Conservation (phyloP, 495 filamentous ascomycete species). For the Clavariopsis aquatica region DNA sequence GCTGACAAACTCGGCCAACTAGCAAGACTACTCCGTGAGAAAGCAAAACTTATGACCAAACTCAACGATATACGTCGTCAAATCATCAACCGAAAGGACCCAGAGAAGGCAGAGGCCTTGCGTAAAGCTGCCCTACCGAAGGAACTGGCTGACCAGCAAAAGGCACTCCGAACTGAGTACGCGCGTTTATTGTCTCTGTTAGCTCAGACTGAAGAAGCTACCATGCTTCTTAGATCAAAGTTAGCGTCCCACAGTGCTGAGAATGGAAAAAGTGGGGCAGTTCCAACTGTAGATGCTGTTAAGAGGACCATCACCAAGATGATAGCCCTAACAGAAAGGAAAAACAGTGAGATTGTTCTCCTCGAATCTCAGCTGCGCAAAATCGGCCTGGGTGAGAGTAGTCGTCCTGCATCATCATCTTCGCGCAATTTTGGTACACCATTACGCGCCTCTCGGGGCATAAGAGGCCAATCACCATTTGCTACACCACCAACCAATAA, state of each 20-base stretch:
- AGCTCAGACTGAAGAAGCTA: slow-evolving; percentile 73
- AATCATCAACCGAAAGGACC: slow-evolving; percentile 62
- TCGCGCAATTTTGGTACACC: slow-evolving; percentile 14
- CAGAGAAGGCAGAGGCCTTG: slow-evolving; percentile 59
- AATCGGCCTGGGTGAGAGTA: slow-evolving; percentile 49
- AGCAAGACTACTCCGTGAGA: slow-evolving; percentile 62
- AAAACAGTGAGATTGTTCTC: slow-evolving; percentile 83
- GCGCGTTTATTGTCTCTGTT: slow-evolving; percentile 69
- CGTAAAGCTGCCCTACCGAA: slow-evolving; percentile 72
- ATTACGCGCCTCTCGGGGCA: slow-evolving; percentile 11
- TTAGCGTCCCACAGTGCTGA: slow-evolving; percentile 60
- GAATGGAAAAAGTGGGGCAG: slow-evolving; percentile 40
- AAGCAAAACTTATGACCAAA: slow-evolving; percentile 66
- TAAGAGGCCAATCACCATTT: slow-evolving; percentile 58
- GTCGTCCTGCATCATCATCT: slow-evolving; percentile 17
- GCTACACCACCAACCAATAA: slow-evolving; percentile 56
- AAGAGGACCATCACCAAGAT: slow-evolving; percentile 87
- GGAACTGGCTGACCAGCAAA: slow-evolving; percentile 78
- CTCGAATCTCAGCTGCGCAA: slow-evolving; percentile 81
- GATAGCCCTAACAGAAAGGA: slow-evolving; percentile 86
- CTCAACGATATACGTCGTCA: slow-evolving; percentile 72
- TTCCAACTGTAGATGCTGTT: slow-evolving; percentile 90
- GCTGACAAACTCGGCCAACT: slow-evolving; percentile 63
- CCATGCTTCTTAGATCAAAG: slow-evolving; percentile 79
- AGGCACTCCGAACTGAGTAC: slow-evolving; percentile 72